These are phyloP conservation scores for Quercus aquifolioides DNA, from an alignment of 306 rosid genomes.

Conservation along the genomic window DNA sequence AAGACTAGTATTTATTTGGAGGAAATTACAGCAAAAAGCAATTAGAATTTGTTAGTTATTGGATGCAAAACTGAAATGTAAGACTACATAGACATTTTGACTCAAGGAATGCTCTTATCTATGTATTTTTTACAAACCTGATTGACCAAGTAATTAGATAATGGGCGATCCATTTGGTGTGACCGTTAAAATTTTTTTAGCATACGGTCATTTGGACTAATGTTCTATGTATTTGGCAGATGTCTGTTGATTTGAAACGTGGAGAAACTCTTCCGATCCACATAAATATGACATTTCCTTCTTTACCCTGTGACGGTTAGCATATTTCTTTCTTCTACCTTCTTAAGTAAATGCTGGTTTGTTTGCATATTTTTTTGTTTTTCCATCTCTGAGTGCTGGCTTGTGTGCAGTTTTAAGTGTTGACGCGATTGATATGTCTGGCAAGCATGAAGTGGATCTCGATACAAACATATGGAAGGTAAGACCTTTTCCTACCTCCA, in stretches of 20 bases:
- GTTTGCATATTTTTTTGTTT: not conserved
- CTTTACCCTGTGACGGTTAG: slow-evolving; percentile 96
- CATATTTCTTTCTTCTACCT: slow-evolving; percentile 8
- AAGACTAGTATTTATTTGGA: not conserved
- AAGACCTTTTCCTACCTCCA: slow-evolving; percentile 16
- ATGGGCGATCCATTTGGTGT: not conserved
- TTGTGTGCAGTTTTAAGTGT: slow-evolving; percentile 74
- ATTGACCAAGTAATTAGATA: not conserved
- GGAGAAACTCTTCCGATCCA: slow-evolving; percentile 98
- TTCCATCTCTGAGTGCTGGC: slow-evolving; percentile 4
- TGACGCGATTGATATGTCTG: slow-evolving; percentile 96
- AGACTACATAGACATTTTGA: not conserved
- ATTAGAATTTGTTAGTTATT: not conserved
- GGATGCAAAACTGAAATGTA: not conserved
- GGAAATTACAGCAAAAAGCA: not conserved
- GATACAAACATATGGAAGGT: slow-evolving; percentile 98
- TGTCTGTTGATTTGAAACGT: slow-evolving; percentile 93
- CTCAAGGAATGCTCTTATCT: not conserved
- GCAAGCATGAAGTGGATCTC: slow-evolving; percentile 98
- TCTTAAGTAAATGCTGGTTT: slow-evolving; percentile 10
- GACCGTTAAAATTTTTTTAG: not conserved
- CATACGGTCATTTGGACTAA: not conserved
- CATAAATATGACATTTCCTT: slow-evolving; percentile 88
- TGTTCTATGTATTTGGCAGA: slow-evolving; percentile 43
- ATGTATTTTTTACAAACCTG: not conserved